Evolutionary conservation across 495 filamentous ascomycete genomes (phyloP), one percentile per base, ranked within the genome.

Genomic region (Cetradonia linearis): DNA sequence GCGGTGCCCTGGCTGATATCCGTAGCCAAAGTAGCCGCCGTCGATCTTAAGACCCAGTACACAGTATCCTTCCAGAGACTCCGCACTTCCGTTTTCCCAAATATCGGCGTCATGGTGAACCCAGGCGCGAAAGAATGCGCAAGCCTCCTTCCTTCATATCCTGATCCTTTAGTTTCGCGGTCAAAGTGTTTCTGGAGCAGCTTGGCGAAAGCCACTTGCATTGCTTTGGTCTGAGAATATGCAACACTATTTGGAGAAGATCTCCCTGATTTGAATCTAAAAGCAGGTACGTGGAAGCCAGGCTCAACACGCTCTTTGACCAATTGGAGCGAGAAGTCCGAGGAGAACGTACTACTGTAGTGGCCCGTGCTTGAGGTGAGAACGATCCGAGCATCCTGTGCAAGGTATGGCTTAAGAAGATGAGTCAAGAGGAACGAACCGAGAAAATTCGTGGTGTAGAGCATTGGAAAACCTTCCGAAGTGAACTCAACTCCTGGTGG

Each of bases 351-450:
- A 9, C 53, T n/a, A n/a, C 0, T 37, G 40, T 62, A 57, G 1
- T 42, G 53, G 20, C 36, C 54, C 5, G 31, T 30, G 55, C 60
- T 62, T 23, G 54, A 44, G 2, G 60, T 62, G 20, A 62, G 14
- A 16, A 62, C 49, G 28, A 62, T 27, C 27, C 54, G 60, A 3
- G 53, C 54, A 23, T 42, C 42, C 3, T 4, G 1, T 10, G 60
- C 40, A 31, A 62, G 34, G 46, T 38, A 16, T 3, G 52, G 13
- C 34, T 62, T 54, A 28, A 62, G 60, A 20, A 62, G 33, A 37
- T 52, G 27, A 40, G 44, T 62, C 27, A 62, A 27, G 23, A 58
- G 20, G 44, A 62, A 62, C 3, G 54, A 62, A 42, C 60, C 60
- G n/a, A 62, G 44, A n/a, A 62, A 42, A 23, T 62, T 62, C 2